Percentiles rank a stretch among this genome's conserved stretches.
Conservation (phyloP, 345 rosid genomes). For the Corchorus capsularis region DNA sequence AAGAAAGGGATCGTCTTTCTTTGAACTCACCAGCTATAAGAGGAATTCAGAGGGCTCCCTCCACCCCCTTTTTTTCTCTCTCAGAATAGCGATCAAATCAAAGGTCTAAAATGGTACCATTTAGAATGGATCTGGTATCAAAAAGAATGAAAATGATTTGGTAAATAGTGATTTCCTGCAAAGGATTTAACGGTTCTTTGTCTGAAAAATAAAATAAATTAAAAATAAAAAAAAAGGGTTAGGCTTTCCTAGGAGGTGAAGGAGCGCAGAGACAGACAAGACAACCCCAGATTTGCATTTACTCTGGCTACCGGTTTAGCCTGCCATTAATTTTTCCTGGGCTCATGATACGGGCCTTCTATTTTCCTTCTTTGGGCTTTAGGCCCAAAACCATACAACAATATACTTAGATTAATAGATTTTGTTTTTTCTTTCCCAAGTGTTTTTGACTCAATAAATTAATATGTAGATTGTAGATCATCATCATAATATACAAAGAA, state of each 20-base stretch:
- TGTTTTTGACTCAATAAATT: too few species aligned
- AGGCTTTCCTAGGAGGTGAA: not conserved
- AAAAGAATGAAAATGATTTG: not conserved
- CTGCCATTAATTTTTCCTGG: slow-evolving; percentile 4
- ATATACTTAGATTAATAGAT: too few species aligned
- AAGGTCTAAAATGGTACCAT: not conserved
- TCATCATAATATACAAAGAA: not conserved
- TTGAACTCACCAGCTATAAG: slow-evolving; percentile 7
- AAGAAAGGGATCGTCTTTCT: not conserved
- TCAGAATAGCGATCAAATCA: not conserved
- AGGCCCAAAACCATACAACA: not conserved
- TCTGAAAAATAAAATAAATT: not conserved
- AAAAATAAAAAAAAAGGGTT: not conserved
- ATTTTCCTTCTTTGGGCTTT: not conserved
- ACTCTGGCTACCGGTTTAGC: slow-evolving; percentile 10
- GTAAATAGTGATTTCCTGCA: not conserved
- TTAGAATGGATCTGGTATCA: not conserved
- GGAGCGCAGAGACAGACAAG: slow-evolving; percentile 4
- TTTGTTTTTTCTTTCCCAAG: not conserved
- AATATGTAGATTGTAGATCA: not conserved
- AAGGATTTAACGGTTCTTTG: not conserved
- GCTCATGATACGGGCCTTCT: slow-evolving; percentile 3
- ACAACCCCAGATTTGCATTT: slow-evolving; percentile 20
- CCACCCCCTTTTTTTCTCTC: not conserved
- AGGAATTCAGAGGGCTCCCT: not conserved